These are phyloP conservation scores for Coemansia sp. DNA, from an alignment of 192 early-diverging fungal species.

Conservation along the genomic window DNA sequence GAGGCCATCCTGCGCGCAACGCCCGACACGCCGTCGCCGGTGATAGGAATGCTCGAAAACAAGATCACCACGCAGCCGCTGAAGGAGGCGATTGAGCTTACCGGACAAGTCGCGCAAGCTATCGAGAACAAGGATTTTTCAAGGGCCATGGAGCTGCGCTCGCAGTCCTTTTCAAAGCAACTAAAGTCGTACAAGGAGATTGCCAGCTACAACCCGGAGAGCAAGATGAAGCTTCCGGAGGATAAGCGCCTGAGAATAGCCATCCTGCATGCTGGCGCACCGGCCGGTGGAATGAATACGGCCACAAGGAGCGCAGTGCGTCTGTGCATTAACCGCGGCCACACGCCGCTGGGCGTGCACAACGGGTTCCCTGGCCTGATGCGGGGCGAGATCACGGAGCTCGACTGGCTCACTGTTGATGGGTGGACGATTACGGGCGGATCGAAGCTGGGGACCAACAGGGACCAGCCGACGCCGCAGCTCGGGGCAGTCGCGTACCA, in stretches of 20 bases:
- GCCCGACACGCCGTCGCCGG: slow-evolving; percentile 81
- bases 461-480: slow-evolving; percentile 81
- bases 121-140: slow-evolving; percentile 82
- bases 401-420: slow-evolving; percentile 83
- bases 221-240: slow-evolving; percentile 47
- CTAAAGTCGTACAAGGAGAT: slow-evolving; percentile 65
- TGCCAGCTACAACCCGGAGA: slow-evolving; percentile 46
- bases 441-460: slow-evolving; percentile 91
- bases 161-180: slow-evolving; percentile 76
- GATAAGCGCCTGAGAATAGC: slow-evolving; percentile 74
- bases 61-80: slow-evolving; percentile 81
- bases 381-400: slow-evolving; percentile 71
- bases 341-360: slow-evolving; percentile 81
- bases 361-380: slow-evolving; percentile 93
- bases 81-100: slow-evolving; percentile 91
- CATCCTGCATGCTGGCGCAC: slow-evolving; percentile 92
- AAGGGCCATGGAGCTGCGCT: slow-evolving; percentile 86
- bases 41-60: slow-evolving; percentile 93
- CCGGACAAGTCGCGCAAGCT: slow-evolving; percentile 81
- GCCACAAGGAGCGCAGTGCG: slow-evolving; percentile 87
- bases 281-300: slow-evolving; percentile 97
- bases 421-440: slow-evolving; percentile 93
- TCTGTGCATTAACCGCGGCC: slow-evolving; percentile 83
- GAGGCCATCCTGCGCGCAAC: slow-evolving; percentile 86
- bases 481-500: slow-evolving; percentile 89